Percentiles rank a stretch among this genome's conserved stretches.
Conservation (phyloP, 2,329 filamentous ascomycete species). For the Chaetomiaceae sp. region DNA sequence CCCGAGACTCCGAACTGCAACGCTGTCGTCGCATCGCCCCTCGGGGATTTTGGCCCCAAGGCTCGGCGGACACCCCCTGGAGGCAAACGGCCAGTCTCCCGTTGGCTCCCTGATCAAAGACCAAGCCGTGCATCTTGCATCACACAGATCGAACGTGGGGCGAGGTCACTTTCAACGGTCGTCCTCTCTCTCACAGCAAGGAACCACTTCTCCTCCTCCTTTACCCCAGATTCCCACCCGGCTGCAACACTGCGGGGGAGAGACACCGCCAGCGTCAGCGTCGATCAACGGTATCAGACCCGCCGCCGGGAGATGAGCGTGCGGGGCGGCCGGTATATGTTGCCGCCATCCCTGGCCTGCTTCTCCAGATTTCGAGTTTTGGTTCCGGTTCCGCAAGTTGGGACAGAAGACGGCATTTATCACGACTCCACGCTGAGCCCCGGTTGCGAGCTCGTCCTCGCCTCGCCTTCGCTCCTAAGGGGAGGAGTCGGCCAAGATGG, state of each 20-base stretch:
- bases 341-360: not conserved
- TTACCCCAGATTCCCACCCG: conserved; percentile 8
- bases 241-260: conserved; percentile 3
- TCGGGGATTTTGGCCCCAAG: not conserved
- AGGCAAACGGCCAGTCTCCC: not conserved
- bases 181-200: not conserved
- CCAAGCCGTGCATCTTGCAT: not conserved
- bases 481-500: conserved; percentile 6
- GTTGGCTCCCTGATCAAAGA: not conserved
- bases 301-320: conserved; percentile 1
- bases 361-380: not conserved
- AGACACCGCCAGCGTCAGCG: not conserved
- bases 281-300: not conserved
- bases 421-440: not conserved
- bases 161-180: not conserved
- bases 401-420: not conserved
- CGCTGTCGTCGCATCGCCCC: not conserved
- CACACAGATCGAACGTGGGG: not conserved
- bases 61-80: not conserved
- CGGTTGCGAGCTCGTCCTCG: not conserved
- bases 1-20: conserved; percentile 1
- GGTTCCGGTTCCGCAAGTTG: not conserved
- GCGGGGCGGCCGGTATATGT: conserved; percentile 17
- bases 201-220: not conserved
- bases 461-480: too few relatives aligned